Evolutionary conservation across 2,329 filamentous ascomycete species (phyloP).

Genomic region (Lasiodiplodia sp.): DNA sequence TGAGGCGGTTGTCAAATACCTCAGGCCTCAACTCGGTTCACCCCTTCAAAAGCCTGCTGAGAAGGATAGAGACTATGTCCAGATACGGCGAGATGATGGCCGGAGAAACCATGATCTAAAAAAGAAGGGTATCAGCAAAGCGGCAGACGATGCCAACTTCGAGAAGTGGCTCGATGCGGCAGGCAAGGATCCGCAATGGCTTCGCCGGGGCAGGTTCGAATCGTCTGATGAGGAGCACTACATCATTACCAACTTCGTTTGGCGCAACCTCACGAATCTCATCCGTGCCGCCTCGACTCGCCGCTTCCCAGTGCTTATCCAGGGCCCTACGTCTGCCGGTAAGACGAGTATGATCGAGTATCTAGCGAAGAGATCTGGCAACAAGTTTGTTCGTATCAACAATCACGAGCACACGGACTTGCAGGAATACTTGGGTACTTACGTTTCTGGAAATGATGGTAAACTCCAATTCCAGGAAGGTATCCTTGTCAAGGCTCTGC

Average conservation of each 20-base stretch:
- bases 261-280: constrained; percentile 91
- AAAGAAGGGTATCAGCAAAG: constrained; percentile 26
- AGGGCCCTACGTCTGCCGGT: constrained; percentile 94
- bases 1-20: constrained; percentile 80
- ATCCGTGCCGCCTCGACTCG: constrained; percentile 92
- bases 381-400: constrained; percentile 98
- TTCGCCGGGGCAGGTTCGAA: constrained; percentile 74
- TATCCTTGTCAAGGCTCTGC: constrained; percentile 87
- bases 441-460: constrained; percentile 84
- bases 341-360: constrained; percentile 99
- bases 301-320: constrained; percentile 90
- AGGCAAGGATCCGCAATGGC: constrained; percentile 85
- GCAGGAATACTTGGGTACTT: constrained; percentile 96
- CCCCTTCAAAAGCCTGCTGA: constrained; percentile 80
- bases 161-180: constrained; percentile 29
- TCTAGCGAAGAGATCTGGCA: constrained; percentile 93
- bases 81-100: constrained; percentile 40
- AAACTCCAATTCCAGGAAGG: constrained; percentile 92
- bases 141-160: constrained; percentile 25
- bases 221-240: constrained; percentile 83
- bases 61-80: constrained; percentile 75
- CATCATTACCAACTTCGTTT: constrained; percentile 94
- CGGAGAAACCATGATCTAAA: constrained; percentile 11
- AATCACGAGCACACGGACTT: constrained; percentile 99
- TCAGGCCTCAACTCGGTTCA: constrained; percentile 79